phyloP scores from a whole-genome alignment of 352 stramenopile species.

The Globisporangium camurandrum region DNA sequence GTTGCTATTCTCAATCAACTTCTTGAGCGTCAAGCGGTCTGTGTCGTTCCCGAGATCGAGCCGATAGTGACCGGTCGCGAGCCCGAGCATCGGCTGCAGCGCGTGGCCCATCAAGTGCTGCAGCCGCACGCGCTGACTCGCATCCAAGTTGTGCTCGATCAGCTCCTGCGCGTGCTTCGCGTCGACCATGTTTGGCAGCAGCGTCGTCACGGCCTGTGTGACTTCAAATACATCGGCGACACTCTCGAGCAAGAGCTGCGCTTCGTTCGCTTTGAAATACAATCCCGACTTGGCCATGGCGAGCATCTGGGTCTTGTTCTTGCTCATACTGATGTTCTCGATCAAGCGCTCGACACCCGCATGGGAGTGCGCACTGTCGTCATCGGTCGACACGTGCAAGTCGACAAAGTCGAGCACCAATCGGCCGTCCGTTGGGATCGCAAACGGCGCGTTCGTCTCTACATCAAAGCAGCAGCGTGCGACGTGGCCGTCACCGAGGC shows the following conservation, averaged over 20 bases:
- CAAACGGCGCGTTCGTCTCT: slow-evolving; percentile 45
- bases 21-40: slow-evolving; percentile 58
- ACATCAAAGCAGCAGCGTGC: slow-evolving; percentile 52
- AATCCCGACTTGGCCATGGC: slow-evolving; percentile 71
- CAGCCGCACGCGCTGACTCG: slow-evolving; percentile 35
- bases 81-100: slow-evolving; percentile 52
- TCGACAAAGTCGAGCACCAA: slow-evolving; percentile 69
- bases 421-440: slow-evolving; percentile 51
- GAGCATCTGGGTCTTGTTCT: slow-evolving; percentile 78
- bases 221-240: slow-evolving; percentile 56
- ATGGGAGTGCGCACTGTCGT: slow-evolving; percentile 61
- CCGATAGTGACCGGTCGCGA: slow-evolving; percentile 57
- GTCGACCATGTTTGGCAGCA: slow-evolving; percentile 74
- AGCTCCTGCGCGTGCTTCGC: slow-evolving; percentile 46
- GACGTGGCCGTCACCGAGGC: slow-evolving; percentile 37
- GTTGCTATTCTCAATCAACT: slow-evolving; percentile 73
- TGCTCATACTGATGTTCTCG: slow-evolving; percentile 66
- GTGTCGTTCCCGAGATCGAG: slow-evolving; percentile 60
- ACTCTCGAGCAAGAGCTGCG: slow-evolving; percentile 60
- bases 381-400: slow-evolving; percentile 60
- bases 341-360: slow-evolving; percentile 63
- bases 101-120: slow-evolving; percentile 60
- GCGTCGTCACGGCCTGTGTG: slow-evolving; percentile 48
- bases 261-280: slow-evolving; percentile 56
- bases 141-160: slow-evolving; percentile 58